Percentiles rank a stretch among this genome's conserved stretches.
These are phyloP conservation scores for Fraxinus floribunda DNA, from an alignment of 305 asterid species.

Conservation along the genomic window DNA sequence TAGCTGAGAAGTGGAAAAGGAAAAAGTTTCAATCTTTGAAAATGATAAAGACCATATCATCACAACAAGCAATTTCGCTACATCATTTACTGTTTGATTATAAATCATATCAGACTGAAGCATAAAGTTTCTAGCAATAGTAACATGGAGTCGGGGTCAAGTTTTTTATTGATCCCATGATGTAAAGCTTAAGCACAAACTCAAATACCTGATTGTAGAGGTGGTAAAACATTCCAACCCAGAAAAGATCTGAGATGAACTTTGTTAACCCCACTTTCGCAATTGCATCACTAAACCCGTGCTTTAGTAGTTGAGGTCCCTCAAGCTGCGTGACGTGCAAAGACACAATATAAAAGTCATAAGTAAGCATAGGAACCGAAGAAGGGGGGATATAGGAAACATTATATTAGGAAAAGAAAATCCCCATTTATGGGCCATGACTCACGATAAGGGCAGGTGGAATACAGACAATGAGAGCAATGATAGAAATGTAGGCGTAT, in stretches of 20 bases:
- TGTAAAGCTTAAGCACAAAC: background rate
- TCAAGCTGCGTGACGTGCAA: slow-evolving; percentile 47
- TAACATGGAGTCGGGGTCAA: background rate
- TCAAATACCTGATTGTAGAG: slow-evolving; percentile 88
- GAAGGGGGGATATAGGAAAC: background rate
- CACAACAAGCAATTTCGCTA: background rate
- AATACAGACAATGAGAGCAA: slow-evolving; percentile 86
- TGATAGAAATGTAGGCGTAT: slow-evolving; percentile 92
- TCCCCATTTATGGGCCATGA: background rate
- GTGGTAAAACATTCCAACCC: slow-evolving; percentile 99
- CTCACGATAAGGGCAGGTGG: slow-evolving; percentile 91
- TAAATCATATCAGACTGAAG: background rate
- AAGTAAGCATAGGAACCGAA: background rate
- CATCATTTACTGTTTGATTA: background rate
- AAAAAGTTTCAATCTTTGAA: background rate
- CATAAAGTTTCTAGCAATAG: background rate
- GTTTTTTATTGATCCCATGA: background rate
- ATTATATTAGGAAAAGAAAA: background rate
- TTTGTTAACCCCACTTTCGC: slow-evolving; percentile 84
- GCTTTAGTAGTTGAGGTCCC: slow-evolving; percentile 75
- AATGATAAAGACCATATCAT: background rate
- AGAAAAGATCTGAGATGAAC: slow-evolving; percentile 84
- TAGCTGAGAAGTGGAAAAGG: slow-evolving; percentile 44
- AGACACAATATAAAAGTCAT: slow-evolving; percentile 12
- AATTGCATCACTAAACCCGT: slow-evolving; percentile 82